A percentile compares a stretch with the other conserved stretches of the same genome.
phyloP scores from a whole-genome alignment of 2,329 filamentous ascomycete species.

The Arthrobotrys megalospora region DNA sequence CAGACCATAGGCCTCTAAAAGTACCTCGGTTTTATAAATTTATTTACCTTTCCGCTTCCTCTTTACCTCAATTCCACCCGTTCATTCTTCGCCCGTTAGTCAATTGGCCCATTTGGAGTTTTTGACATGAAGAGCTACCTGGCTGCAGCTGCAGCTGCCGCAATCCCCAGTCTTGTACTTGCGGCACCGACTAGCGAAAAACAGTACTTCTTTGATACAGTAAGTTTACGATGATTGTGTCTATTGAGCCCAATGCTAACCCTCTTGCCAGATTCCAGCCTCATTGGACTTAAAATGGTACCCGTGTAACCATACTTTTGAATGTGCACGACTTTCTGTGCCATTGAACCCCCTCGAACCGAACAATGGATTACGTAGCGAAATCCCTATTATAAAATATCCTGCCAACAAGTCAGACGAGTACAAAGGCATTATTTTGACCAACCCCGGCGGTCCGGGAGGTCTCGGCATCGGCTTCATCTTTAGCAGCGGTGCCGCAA shows the following conservation, averaged over 20 bases:
- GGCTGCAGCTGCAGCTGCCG: slow-evolving; percentile 20
- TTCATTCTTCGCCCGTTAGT: not conserved
- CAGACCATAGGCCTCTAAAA: not conserved
- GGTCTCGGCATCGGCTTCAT: slow-evolving; percentile 68
- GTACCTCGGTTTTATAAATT: not conserved
- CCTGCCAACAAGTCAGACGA: slow-evolving; percentile 36
- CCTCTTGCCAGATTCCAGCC: slow-evolving; percentile 67
- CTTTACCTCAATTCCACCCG: not conserved
- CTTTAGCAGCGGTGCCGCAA: slow-evolving; percentile 67
- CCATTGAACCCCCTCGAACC: slow-evolving; percentile 70
- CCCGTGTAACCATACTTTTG: slow-evolving; percentile 67
- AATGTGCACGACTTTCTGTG: slow-evolving; percentile 70
- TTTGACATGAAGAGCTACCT: slow-evolving; percentile 35
- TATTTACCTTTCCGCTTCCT: not conserved
- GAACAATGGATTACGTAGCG: slow-evolving; percentile 64
- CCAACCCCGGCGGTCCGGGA: slow-evolving; percentile 70
- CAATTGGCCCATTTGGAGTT: not conserved
- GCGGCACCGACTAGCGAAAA: slow-evolving; percentile 27
- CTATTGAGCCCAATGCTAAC: not conserved
- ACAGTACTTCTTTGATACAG: slow-evolving; percentile 56
- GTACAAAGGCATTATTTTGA: slow-evolving; percentile 68
- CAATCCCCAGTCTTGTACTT: slow-evolving; percentile 17
- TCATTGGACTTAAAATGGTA: slow-evolving; percentile 70
- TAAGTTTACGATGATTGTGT: not conserved
- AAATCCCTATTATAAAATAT: slow-evolving; percentile 55